Percentiles rank a stretch among this genome's conserved stretches.
These are phyloP conservation scores for Plasmodium berghei DNA, from an alignment of 169 alveolate genomes.

Conservation along the genomic window DNA sequence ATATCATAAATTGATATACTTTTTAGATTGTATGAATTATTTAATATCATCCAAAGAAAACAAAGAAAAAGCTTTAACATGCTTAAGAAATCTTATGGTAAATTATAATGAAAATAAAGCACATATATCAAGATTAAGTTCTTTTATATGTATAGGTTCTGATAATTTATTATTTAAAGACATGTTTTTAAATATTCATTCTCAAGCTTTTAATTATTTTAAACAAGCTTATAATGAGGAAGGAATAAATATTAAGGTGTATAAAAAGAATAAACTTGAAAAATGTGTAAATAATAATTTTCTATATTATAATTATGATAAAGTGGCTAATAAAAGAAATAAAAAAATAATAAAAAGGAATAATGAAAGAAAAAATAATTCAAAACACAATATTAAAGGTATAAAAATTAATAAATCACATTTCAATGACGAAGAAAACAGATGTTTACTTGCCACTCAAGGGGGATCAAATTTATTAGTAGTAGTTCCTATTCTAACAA, in stretches of 20 bases:
- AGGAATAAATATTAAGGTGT: constrained; percentile 25
- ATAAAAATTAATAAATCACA: no score
- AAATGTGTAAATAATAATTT: neutral
- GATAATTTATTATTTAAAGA: constrained; percentile 52
- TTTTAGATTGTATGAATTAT: constrained; percentile 58
- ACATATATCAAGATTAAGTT: constrained; percentile 64
- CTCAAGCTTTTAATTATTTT: constrained; percentile 55
- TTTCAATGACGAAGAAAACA: no score
- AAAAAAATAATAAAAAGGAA: no score
- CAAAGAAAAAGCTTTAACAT: constrained; percentile 54
- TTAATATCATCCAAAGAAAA: constrained; percentile 35
- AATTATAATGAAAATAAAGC: constrained; percentile 53
- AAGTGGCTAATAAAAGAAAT: no score
- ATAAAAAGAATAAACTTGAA: neutral
- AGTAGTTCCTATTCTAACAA: neutral
- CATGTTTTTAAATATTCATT: constrained; percentile 50
- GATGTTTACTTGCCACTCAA: no score
- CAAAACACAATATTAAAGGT: no score
- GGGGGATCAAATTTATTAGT: neutral
- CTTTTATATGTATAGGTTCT: constrained; percentile 69
- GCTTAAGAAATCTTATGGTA: constrained; percentile 49
- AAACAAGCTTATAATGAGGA: constrained; percentile 67
- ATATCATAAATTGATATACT: constrained; percentile 29
- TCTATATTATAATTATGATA: no score
- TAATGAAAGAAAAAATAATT: no score